Percentiles rank a stretch among this genome's conserved stretches.
These are phyloP conservation scores for Prunus yedoensis DNA, from an alignment of 331 rosid species.

Conservation along the genomic window DNA sequence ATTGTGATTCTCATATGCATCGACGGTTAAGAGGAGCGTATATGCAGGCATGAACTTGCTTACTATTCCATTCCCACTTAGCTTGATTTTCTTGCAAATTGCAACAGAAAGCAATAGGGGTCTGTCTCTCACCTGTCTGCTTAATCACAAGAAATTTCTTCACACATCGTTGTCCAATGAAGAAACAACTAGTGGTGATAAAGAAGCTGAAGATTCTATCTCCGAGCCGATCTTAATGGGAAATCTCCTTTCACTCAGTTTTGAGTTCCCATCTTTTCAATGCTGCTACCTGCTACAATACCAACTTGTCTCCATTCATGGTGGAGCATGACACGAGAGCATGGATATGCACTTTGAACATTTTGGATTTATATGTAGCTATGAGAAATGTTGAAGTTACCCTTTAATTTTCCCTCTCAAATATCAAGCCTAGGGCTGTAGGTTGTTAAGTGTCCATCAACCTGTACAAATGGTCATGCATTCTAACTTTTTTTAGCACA, in stretches of 20 bases:
- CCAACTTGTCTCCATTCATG: conserved; percentile 29
- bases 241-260: background rate
- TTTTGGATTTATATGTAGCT: conserved; percentile 43
- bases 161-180: background rate
- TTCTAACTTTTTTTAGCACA: background rate
- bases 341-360: conserved; percentile 8
- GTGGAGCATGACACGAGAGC: conserved; percentile 32
- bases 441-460: background rate
- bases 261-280: conserved; percentile 13
- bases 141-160: background rate
- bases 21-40: too few species aligned
- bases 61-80: too few species aligned
- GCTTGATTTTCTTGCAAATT: background rate
- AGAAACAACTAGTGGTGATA: background rate
- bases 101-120: background rate
- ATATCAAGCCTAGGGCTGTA: background rate
- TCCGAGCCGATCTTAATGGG: background rate
- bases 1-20: too few species aligned
- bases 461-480: background rate
- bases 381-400: background rate
- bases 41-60: too few species aligned
- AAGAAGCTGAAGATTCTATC: background rate
- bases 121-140: background rate
- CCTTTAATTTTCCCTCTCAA: background rate
- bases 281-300: background rate